These are phyloP conservation scores for Picea abies DNA, from an alignment of 83 land plant genomes.

Conservation along the genomic window DNA sequence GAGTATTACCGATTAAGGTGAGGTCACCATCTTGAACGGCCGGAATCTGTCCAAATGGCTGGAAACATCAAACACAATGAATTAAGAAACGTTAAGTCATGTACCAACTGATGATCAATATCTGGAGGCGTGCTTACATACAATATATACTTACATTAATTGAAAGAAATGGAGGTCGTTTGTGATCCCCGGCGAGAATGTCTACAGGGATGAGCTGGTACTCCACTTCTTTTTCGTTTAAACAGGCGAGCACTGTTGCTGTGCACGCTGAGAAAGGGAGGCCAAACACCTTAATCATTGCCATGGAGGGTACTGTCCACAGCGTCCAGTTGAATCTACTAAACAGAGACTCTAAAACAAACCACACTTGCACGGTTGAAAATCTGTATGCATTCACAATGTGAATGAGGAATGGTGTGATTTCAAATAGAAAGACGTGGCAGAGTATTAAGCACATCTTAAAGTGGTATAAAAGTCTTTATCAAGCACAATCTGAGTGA, in stretches of 20 bases:
- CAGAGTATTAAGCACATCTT: too few relatives aligned
- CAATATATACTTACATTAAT: not conserved
- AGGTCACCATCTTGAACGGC: constrained; percentile 40
- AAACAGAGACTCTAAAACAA: too few relatives aligned
- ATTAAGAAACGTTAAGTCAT: not conserved
- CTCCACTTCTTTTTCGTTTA: constrained; percentile 28
- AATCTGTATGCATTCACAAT: too few relatives aligned
- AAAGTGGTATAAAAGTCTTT: too few relatives aligned
- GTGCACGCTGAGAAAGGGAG: not conserved
- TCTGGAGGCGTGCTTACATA: not conserved
- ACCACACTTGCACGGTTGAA: too few relatives aligned
- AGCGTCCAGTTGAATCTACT: too few relatives aligned
- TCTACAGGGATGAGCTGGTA: constrained; percentile 26
- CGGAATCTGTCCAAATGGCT: constrained; percentile 51
- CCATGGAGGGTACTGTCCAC: too few relatives aligned
- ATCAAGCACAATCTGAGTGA: too few relatives aligned
- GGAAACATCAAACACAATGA: not conserved
- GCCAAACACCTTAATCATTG: not conserved
- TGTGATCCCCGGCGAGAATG: constrained; percentile 18
- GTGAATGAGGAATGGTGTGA: too few relatives aligned
- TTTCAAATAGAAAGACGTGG: too few relatives aligned
- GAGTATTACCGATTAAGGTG: constrained; percentile 28
- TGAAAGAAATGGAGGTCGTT: constrained; percentile 20
- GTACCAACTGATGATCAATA: not conserved
- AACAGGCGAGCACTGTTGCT: constrained; percentile 20